These are phyloP conservation scores for Annulohypoxylon maeteangense DNA, from an alignment of 495 filamentous ascomycete genomes.

Conservation along the genomic window DNA sequence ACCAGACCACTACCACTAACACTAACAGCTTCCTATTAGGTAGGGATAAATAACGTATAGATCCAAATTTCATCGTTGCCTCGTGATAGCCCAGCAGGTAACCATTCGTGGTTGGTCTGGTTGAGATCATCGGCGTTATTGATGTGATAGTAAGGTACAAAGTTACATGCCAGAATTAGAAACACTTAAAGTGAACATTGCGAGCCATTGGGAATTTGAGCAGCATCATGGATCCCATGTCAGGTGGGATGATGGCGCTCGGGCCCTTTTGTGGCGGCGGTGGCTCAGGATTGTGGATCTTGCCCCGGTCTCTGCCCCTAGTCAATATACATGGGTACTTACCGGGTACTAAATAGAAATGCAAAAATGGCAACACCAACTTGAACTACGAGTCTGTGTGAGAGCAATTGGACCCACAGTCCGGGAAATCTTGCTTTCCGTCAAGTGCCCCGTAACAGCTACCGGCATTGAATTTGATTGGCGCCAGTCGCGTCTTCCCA, in stretches of 20 bases:
- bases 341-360: background rate
- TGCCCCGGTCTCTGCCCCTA: background rate
- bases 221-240: no score
- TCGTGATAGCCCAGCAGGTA: conserved; percentile 17
- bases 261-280: conserved; percentile 38
- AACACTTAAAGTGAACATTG: no score
- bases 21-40: background rate
- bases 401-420: conserved; percentile 6
- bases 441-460: background rate
- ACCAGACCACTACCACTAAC: background rate
- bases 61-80: conserved; percentile 4
- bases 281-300: conserved; percentile 23
- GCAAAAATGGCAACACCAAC: background rate
- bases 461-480: conserved; percentile 38
- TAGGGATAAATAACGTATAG: conserved; percentile 5
- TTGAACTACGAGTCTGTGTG: no score
- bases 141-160: conserved; percentile 2
- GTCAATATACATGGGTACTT: background rate
- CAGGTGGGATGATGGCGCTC: conserved; percentile 1
- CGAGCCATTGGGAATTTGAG: no score
- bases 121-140: conserved; percentile 17
- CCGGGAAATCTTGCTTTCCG: conserved; percentile 32
- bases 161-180: conserved; percentile 14
- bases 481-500: conserved; percentile 42
- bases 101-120: conserved; percentile 7